A percentile compares a stretch with the other conserved stretches of the same genome.
These are phyloP conservation scores for Ceratobasidium sp. DNA, from an alignment of 1,284 basidiomycete genomes.

Conservation along the genomic window DNA sequence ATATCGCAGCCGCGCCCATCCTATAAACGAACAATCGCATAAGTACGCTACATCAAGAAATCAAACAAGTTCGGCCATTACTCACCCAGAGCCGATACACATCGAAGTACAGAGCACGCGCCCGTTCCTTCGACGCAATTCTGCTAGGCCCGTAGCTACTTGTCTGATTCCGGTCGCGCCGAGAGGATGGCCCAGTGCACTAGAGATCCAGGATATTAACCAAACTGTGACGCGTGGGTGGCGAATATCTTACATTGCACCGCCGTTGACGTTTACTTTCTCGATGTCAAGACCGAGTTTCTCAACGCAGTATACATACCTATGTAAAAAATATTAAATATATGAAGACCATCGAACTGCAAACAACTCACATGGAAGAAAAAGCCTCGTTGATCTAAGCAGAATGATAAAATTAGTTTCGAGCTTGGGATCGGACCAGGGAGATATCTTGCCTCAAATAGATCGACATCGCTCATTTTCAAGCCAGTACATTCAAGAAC, in stretches of 20 bases:
- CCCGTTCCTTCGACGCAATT: conserved; percentile 77
- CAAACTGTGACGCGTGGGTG: conserved; percentile 54
- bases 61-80: neutral
- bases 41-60: conserved; percentile 17
- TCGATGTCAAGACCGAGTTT: conserved; percentile 76
- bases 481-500: conserved; percentile 63
- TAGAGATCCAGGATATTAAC: conserved; percentile 33
- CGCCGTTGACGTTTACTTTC: conserved; percentile 76
- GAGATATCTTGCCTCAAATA: conserved; percentile 52
- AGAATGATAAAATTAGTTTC: neutral
- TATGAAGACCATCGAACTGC: neutral
- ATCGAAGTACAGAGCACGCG: conserved; percentile 70
- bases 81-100: conserved; percentile 43
- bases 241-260: conserved; percentile 52
- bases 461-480: conserved; percentile 55
- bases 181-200: conserved; percentile 49
- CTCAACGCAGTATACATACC: conserved; percentile 85
- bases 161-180: conserved; percentile 82
- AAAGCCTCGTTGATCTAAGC: conserved; percentile 91
- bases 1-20: conserved; percentile 88
- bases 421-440: neutral
- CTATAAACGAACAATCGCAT: conserved; percentile 81
- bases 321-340: conserved; percentile 51
- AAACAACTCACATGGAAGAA: conserved; percentile 71
- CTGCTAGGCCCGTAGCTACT: conserved; percentile 85